Evolutionary conservation across 495 filamentous ascomycete species (phyloP).

Genomic region (Neurospora discreta): DNA sequence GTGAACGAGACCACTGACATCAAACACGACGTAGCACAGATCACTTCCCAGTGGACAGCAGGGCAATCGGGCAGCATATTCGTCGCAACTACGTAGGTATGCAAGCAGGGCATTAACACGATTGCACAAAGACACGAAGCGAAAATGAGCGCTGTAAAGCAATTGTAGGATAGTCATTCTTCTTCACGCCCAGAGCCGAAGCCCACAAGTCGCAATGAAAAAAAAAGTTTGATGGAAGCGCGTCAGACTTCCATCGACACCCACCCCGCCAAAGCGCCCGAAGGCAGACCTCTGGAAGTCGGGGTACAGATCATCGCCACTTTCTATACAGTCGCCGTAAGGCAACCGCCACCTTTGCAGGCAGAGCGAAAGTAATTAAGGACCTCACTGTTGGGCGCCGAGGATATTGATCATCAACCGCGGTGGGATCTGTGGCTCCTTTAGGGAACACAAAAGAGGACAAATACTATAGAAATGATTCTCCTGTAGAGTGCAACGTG

Average conservation of each 20-base stretch:
- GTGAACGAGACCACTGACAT: background rate
- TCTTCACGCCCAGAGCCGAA: background rate
- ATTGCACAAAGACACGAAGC: background rate
- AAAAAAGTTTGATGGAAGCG: background rate
- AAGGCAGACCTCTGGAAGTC: slow-evolving; percentile 37
- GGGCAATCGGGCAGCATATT: background rate
- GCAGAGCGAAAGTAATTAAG: slow-evolving; percentile 12
- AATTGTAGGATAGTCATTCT: no score
- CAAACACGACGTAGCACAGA: background rate
- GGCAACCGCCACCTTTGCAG: slow-evolving; percentile 4
- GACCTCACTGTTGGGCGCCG: slow-evolving; percentile 4
- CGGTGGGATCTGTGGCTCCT: slow-evolving; percentile 53
- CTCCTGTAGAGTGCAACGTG: background rate
- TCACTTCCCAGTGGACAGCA: background rate
- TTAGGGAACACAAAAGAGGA: slow-evolving; percentile 59
- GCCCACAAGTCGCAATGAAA: background rate
- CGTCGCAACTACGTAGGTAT: background rate
- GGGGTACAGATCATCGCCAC: slow-evolving; percentile 56
- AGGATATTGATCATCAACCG: slow-evolving; percentile 43
- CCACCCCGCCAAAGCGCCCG: slow-evolving; percentile 46
- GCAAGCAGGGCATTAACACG: background rate
- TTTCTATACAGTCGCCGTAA: slow-evolving; percentile 15
- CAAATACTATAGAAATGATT: slow-evolving; percentile 7
- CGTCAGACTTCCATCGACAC: slow-evolving; percentile 53
- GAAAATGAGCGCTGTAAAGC: no score